A percentile compares a stretch with the other conserved stretches of the same genome.
These are phyloP conservation scores for Blastobotrys capitulatus DNA, from an alignment of 1,139 yeast genomes.

Conservation along the genomic window DNA sequence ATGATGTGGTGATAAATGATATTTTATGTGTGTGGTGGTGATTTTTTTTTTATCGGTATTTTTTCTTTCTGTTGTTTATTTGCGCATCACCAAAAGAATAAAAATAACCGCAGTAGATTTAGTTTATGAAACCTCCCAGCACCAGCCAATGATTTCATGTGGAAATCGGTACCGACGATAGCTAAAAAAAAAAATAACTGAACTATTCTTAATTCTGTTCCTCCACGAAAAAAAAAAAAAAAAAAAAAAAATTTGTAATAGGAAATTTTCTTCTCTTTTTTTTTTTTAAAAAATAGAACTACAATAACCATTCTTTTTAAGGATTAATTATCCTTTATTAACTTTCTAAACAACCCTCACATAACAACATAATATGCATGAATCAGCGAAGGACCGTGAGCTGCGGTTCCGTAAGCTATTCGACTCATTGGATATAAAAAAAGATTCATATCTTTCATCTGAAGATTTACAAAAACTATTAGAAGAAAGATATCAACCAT, in stretches of 20 bases:
- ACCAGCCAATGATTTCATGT: background rate
- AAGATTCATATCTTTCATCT: slow-evolving; percentile 16
- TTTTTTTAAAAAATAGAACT: background rate
- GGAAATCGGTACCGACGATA: too few relatives aligned
- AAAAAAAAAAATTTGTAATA: background rate
- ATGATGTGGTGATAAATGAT: background rate
- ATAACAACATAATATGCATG: background rate
- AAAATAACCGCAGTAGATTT: too few relatives aligned
- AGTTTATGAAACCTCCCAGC: too few relatives aligned
- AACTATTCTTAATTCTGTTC: background rate
- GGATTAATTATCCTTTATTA: background rate
- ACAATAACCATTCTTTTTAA: too few relatives aligned
- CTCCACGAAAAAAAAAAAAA: background rate
- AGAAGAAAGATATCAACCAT: slow-evolving; percentile 36
- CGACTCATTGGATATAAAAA: slow-evolving; percentile 17
- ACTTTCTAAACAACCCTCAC: background rate
- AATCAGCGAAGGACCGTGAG: background rate
- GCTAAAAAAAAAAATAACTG: background rate
- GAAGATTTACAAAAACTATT: slow-evolving; percentile 15
- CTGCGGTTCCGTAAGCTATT: slow-evolving; percentile 18
- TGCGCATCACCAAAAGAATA: too few relatives aligned
- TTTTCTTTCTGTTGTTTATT: background rate
- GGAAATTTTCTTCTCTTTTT: background rate
- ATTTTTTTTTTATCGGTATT: background rate
- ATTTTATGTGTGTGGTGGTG: background rate